Evolutionary conservation across 805 yeast species (phyloP), one percentile per base, ranked within the genome.

Genomic region (Komagataella pastoris): DNA sequence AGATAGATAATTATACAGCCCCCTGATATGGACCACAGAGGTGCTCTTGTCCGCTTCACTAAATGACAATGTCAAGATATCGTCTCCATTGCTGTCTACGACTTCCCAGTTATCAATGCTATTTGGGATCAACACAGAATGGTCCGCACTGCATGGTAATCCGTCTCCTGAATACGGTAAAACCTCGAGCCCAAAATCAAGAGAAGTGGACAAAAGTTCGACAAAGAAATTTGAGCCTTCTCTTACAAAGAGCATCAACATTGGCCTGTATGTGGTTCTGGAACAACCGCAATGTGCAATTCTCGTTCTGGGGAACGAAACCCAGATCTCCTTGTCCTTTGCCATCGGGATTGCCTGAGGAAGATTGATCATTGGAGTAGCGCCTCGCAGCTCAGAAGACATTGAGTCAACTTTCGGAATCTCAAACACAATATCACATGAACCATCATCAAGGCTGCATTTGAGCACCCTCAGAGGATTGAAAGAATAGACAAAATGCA

Each of bases 291-390:
- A 70, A 12, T 61, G 53, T 46, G 56, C 58, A 17, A 70, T 51
- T 54, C 70, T 72, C 10, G 73, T 70, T 49, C 74, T 58, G 2
- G 72, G 71, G 55, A 68, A 65, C 3, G 70, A 71, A 3, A 68
- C 56, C 65, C 69, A 70, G 3, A 70, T 56, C 51, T 67, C 68
- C 48, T 72, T 56, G 14, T 60, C 59, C 19, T 21, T n/a, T 8
- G 40, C 12, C 36, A 50, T 48, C n/a, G 40, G 40, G 2, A 30
- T 30, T 14, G 4, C 40, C 14, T 30, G 40, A 4, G 52, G 51
- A 5, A 55, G 45, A 17, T 52, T 51, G n/a, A 49, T 43, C 55
- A 54, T 44, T 18, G 53, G 54, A 14, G 56, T 53, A 17, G 56
- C 58, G 6, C 55, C 55, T 12, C 54, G 51, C 23, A 53, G 44